Conservation (phyloP, 768 basidiomycete genomes). For the Boletus coccyginus region DNA sequence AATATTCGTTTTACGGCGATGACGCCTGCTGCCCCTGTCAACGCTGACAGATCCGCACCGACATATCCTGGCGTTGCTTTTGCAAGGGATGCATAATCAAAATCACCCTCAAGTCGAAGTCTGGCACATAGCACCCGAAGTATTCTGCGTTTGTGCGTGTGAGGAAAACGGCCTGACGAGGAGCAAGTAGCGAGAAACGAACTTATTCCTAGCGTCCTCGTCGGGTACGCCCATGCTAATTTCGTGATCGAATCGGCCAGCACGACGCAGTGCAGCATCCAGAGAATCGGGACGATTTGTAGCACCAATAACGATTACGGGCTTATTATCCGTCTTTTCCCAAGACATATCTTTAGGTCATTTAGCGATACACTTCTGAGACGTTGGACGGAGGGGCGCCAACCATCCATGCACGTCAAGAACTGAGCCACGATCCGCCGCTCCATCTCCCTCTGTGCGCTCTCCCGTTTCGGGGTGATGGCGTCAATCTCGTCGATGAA, state of each 20-base stretch:
- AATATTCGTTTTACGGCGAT: slow-evolving; percentile 97
- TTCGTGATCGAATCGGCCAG: slow-evolving; percentile 96
- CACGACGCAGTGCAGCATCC: slow-evolving; percentile 88
- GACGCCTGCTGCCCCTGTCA: slow-evolving; percentile 92
- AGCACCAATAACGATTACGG: slow-evolving; percentile 92
- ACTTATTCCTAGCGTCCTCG: slow-evolving; percentile 88
- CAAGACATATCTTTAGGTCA: slow-evolving; percentile 83
- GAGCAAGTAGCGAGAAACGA: slow-evolving; percentile 24
- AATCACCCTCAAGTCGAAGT: slow-evolving; percentile 81
- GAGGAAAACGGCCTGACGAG: background rate
- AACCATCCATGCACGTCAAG: slow-evolving; percentile 98
- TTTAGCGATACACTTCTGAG: background rate
- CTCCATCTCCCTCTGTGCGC: slow-evolving; percentile 98
- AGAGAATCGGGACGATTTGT: slow-evolving; percentile 95
- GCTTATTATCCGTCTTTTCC: slow-evolving; percentile 91
- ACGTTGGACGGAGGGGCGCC: slow-evolving; percentile 15
- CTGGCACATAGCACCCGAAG: slow-evolving; percentile 81
- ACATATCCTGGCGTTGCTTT: slow-evolving; percentile 97
- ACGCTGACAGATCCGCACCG: slow-evolving; percentile 87
- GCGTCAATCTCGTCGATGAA: slow-evolving; percentile 99
- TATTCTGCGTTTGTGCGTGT: slow-evolving; percentile 52
- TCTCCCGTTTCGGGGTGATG: slow-evolving; percentile 96
- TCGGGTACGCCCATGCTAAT: slow-evolving; percentile 98
- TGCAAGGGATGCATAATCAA: slow-evolving; percentile 81
- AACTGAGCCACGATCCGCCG: slow-evolving; percentile 96